Evolutionary conservation across 257 asterid genomes (phyloP).

Genomic region (Ligustrum vulgare): DNA sequence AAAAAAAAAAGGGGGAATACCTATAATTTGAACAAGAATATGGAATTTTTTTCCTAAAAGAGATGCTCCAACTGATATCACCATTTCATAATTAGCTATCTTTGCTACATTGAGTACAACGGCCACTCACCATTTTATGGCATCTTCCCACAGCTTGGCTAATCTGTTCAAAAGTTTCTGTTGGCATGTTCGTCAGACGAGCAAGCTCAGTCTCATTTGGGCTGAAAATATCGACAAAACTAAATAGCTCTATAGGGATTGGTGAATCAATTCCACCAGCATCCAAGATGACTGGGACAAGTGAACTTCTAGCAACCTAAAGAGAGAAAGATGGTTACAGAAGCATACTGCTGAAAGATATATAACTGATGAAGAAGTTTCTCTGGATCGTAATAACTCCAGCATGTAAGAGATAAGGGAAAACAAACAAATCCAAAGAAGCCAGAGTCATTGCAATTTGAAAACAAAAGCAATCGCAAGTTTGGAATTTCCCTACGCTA

Average conservation of each 20-base stretch:
- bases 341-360: background rate
- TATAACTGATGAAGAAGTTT: constrained; percentile 5
- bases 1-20: no score
- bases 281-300: constrained; percentile 86
- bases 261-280: constrained; percentile 96
- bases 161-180: constrained; percentile 78
- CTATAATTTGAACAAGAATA: background rate
- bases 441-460: background rate
- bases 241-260: constrained; percentile 64
- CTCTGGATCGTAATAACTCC: background rate
- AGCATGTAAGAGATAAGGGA: background rate
- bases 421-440: background rate
- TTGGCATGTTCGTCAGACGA: constrained; percentile 77
- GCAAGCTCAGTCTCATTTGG: constrained; percentile 93
- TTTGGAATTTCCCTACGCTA: background rate
- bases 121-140: constrained; percentile 66
- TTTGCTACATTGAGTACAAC: background rate
- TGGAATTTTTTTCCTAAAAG: background rate
- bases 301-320: constrained; percentile 81
- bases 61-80: background rate
- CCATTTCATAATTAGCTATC: background rate
- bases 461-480: background rate
- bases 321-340: constrained; percentile 18
- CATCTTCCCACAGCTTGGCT: constrained; percentile 72
- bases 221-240: constrained; percentile 67